Evolutionary conservation across 805 yeast genomes (phyloP).

Genomic region (Yamadazyma philogaea): DNA sequence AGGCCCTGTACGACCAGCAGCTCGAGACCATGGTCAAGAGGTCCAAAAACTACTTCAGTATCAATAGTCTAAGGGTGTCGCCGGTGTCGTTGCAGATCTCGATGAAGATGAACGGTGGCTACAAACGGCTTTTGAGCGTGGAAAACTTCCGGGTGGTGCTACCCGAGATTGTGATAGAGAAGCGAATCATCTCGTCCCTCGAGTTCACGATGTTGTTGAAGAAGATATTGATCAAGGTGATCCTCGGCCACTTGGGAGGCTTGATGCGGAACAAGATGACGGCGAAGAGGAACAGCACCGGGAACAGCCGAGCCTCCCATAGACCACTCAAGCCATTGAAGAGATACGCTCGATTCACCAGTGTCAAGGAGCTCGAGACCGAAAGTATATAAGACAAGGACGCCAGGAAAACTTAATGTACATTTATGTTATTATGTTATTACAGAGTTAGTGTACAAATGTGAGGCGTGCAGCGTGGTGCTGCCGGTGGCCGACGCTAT

Average conservation of each 20-base stretch:
- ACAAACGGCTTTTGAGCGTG: slow-evolving; percentile 35
- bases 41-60: slow-evolving; percentile 69
- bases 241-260: slow-evolving; percentile 35
- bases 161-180: slow-evolving; percentile 32
- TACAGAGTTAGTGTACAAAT: no score
- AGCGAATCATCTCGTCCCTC: slow-evolving; percentile 29
- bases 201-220: slow-evolving; percentile 35
- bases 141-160: slow-evolving; percentile 31
- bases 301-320: slow-evolving; percentile 1
- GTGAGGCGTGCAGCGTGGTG: no score
- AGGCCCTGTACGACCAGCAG: slow-evolving; percentile 23
- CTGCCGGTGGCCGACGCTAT: no score
- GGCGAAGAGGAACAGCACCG: slow-evolving; percentile 11
- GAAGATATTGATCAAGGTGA: slow-evolving; percentile 28
- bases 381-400: no score
- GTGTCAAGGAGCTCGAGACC: slow-evolving; percentile 20
- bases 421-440: no score
- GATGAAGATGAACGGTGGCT: slow-evolving; percentile 32
- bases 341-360: slow-evolving; percentile 22
- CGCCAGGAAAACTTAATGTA: no score
- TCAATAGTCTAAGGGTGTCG: slow-evolving; percentile 48
- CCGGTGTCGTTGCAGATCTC: slow-evolving; percentile 34
- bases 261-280: slow-evolving; percentile 33
- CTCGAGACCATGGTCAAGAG: slow-evolving; percentile 65
- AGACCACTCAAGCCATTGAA: slow-evolving; percentile 23